A percentile compares a stretch with the other conserved stretches of the same genome.
These are phyloP conservation scores for Trichoderma oligosporum DNA, from an alignment of 2,329 filamentous ascomycete genomes.

Conservation along the genomic window DNA sequence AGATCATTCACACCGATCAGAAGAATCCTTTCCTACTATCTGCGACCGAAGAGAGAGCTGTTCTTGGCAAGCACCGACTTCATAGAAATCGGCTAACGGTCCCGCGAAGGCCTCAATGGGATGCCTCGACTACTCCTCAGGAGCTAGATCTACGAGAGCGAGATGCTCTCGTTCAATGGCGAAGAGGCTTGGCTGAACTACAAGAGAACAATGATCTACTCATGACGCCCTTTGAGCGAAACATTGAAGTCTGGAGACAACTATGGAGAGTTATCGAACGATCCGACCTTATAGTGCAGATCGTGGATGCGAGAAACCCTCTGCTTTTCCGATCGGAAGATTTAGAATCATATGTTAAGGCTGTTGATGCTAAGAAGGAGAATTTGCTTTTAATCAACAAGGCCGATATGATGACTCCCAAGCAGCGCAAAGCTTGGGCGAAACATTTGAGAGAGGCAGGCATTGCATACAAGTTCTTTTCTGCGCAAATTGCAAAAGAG, in stretches of 20 bases:
- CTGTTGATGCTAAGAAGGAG: conserved; percentile 80
- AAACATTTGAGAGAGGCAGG: conserved; percentile 75
- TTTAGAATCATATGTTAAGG: conserved; percentile 89
- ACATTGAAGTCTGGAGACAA: conserved; percentile 96
- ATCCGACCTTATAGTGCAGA: conserved; percentile 93
- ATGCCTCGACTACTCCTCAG: conserved; percentile 75
- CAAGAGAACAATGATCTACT: conserved; percentile 92
- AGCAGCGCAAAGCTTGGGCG: conserved; percentile 80
- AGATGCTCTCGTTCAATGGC: conserved; percentile 80
- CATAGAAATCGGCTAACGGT: conserved; percentile 80
- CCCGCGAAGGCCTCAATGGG: conserved; percentile 85
- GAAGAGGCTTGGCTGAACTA: conserved; percentile 83
- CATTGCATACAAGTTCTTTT: conserved; percentile 95
- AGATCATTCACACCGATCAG: conserved; percentile 96
- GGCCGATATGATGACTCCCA: conserved; percentile 94
- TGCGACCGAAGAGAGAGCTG: conserved; percentile 73
- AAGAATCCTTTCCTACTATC: conserved; percentile 92
- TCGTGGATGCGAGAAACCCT: conserved; percentile 94
- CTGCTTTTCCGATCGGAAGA: conserved; percentile 92
- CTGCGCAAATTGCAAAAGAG: conserved; percentile 86
- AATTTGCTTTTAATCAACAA: conserved; percentile 96
- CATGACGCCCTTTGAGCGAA: conserved; percentile 97
- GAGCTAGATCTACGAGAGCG: conserved; percentile 77
- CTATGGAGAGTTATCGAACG: conserved; percentile 97
- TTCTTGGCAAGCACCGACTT: conserved; percentile 75